Conservation (phyloP, 1,139 yeast genomes). For the Hemisphaericaspora xylanilytica region DNA sequence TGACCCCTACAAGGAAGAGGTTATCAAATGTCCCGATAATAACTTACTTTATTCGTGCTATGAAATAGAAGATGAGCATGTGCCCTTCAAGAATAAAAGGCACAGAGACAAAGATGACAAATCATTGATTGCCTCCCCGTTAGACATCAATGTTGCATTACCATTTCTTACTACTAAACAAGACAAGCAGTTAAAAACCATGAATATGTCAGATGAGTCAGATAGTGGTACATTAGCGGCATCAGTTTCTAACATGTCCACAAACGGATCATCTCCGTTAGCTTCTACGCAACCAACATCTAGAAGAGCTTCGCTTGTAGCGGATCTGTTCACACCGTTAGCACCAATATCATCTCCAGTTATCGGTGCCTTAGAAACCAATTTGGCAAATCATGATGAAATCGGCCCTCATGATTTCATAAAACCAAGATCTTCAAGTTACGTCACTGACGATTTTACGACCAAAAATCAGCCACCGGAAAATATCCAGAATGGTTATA, state of each 20-base stretch:
- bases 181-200: slow-evolving; percentile 31
- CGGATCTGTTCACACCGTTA: slow-evolving; percentile 10
- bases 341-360: slow-evolving; percentile 33
- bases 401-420: slow-evolving; percentile 15
- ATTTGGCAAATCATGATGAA: slow-evolving; percentile 29
- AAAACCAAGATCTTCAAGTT: slow-evolving; percentile 12
- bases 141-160: slow-evolving; percentile 45
- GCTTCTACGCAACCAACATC: slow-evolving; percentile 18
- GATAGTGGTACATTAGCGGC: slow-evolving; percentile 12
- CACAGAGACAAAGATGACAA: slow-evolving; percentile 14
- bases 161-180: slow-evolving; percentile 45
- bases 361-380: slow-evolving; percentile 44
- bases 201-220: slow-evolving; percentile 15
- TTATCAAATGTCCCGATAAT: slow-evolving; percentile 57
- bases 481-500: slow-evolving; percentile 38
- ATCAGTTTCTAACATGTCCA: not conserved
- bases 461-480: slow-evolving; percentile 21
- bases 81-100: slow-evolving; percentile 13
- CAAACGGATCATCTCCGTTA: not conserved
- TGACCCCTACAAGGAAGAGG: slow-evolving; percentile 52
- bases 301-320: slow-evolving; percentile 24
- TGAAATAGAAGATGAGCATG: slow-evolving; percentile 26
- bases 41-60: slow-evolving; percentile 60
- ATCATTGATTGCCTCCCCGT: slow-evolving; percentile 42
- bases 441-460: slow-evolving; percentile 16